Base-by-base conservation (phyloP, 2,329 filamentous ascomycete species). In the Aspergillus ruber region DNA sequence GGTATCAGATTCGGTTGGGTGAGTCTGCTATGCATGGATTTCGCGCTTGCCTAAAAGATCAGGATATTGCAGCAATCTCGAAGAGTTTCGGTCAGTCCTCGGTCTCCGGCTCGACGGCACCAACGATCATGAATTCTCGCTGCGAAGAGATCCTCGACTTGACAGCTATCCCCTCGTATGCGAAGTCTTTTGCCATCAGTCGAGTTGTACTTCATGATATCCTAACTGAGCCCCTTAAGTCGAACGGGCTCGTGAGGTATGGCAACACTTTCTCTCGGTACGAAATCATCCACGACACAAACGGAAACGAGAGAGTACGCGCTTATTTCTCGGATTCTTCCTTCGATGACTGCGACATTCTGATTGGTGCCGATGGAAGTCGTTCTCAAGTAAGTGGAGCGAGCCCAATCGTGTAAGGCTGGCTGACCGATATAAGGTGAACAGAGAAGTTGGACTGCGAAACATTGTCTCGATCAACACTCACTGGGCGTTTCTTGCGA, bases 91-190 rank as follows among this genome's bases (percentile, higher is more conserved):
- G 33, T n/a, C 33, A 36, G 33, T 36, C 33, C n/a, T 36, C 33
- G n/a, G 33, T 36, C 3, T 36, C 33, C 9, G 33, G 33, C 17
- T 36, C 13, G n/a, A 36, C 33, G 2, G 33, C 33, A 18, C 33
- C 33, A 5, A n/a, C 33, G n/a, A 36, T 36, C 6, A 36, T 36
- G 33, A 36, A 36, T 36, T 36, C 33, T 17, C 33, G 17, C n/a
- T 36, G 33, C 33, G 17, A 36, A 18, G 33, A 36, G 6, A 36
- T 36, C 6, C 33, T 36, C 33, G 21, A 42, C 21, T 9, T 38
- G 33, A 10, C 18, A 53, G 15, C 41, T 36, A 58, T 21, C 29
- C 36, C 17, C 5, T 12, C 43, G 13, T 25, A 32, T 35, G 29
- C 40, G 45, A 35, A 42, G 15, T 41, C 44, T 18, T 32, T 32